phyloP scores from a whole-genome alignment of 1,139 yeast species.

The Zygoascus meyerae region DNA sequence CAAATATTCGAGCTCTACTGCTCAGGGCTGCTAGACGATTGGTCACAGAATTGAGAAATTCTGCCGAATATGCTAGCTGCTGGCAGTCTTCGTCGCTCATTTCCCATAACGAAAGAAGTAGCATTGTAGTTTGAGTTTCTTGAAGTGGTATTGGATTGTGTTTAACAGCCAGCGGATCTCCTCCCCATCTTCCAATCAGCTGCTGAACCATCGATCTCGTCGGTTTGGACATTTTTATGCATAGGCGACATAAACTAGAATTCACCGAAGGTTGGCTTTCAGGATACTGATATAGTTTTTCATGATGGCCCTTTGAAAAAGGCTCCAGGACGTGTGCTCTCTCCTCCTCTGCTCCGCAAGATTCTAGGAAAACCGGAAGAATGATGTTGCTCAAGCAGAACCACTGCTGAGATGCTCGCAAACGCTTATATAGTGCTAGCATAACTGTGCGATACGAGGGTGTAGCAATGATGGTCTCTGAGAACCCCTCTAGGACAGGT shows the following conservation, averaged over 20 bases:
- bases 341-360: not conserved
- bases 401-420: conserved; percentile 14
- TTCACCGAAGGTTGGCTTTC: conserved; percentile 14
- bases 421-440: conserved; percentile 4
- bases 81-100: conserved; percentile 23
- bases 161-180: conserved; percentile 18
- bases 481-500: conserved; percentile 1
- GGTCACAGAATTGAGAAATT: conserved; percentile 42
- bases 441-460: conserved; percentile 1
- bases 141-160: conserved; percentile 23
- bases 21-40: conserved; percentile 44
- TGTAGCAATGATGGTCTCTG: conserved; percentile 11
- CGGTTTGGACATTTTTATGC: conserved; percentile 1
- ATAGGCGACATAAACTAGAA: conserved; percentile 13
- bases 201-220: conserved; percentile 14
- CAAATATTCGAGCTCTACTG: conserved; percentile 40
- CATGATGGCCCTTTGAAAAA: conserved; percentile 1
- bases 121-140: conserved; percentile 25
- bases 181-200: conserved; percentile 24
- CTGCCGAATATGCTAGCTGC: conserved; percentile 28
- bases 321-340: conserved; percentile 12
- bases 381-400: conserved; percentile 12
- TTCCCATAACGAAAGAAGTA: conserved; percentile 25
- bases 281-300: conserved; percentile 9
- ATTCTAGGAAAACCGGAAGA: conserved; percentile 12